Evolutionary conservation across 2,329 filamentous ascomycete genomes (phyloP).

Genomic region (Paecilomyces niveus): DNA sequence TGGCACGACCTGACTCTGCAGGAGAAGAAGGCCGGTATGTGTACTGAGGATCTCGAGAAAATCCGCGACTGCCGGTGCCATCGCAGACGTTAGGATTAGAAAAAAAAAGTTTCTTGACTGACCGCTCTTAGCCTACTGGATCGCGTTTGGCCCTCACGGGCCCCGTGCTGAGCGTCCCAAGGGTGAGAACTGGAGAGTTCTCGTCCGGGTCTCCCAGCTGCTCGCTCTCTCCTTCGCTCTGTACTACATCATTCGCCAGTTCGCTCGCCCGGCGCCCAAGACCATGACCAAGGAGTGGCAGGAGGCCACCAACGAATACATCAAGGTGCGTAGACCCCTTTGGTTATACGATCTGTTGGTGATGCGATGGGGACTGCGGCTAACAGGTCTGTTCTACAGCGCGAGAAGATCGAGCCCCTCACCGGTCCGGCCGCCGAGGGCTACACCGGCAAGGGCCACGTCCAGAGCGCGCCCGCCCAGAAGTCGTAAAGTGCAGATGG

Average conservation of each 20-base stretch:
- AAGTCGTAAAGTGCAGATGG: constrained; percentile 23
- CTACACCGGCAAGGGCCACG: constrained; percentile 69
- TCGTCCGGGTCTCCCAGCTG: constrained; percentile 64
- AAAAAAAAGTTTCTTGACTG: constrained; percentile 12
- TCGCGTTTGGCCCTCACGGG: constrained; percentile 94
- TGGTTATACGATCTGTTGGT: constrained; percentile 1
- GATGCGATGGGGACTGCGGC: constrained; percentile 10
- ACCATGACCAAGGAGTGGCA: constrained; percentile 98
- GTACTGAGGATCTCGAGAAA: not conserved
- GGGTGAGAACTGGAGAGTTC: constrained; percentile 74
- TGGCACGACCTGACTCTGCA: constrained; percentile 92
- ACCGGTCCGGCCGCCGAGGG: constrained; percentile 73
- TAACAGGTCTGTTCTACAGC: constrained; percentile 42
- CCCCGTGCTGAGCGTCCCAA: constrained; percentile 77
- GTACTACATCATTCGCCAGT: constrained; percentile 65
- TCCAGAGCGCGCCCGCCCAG: constrained; percentile 54
- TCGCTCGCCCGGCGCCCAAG: constrained; percentile 64
- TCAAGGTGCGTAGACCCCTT: constrained; percentile 60
- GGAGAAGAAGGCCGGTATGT: constrained; percentile 99
- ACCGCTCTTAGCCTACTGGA: constrained; percentile 77
- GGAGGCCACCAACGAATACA: constrained; percentile 87
- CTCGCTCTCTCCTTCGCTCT: constrained; percentile 59
- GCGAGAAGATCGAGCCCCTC: constrained; percentile 78
- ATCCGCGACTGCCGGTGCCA: not conserved
- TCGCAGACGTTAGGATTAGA: not conserved